Evolutionary conservation across 2,329 filamentous ascomycete genomes (phyloP).

Genomic region (Cercospora citrullina): DNA sequence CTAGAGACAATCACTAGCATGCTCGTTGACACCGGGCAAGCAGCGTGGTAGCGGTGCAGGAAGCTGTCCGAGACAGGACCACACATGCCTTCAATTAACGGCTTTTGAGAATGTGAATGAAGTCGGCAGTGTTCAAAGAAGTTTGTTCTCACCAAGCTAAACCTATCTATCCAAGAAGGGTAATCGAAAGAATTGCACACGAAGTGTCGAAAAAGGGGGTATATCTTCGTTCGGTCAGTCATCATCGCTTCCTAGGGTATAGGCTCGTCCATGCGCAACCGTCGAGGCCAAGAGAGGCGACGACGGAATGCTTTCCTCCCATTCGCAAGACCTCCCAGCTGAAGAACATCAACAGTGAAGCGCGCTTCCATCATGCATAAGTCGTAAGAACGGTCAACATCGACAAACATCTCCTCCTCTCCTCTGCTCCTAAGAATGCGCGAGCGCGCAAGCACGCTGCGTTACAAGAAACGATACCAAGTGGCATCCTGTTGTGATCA

Average conservation of each 20-base stretch:
- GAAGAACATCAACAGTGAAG: conserved; percentile 18
- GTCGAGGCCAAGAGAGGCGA: not conserved
- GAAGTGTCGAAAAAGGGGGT: conserved; percentile 19
- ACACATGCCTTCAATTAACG: not conserved
- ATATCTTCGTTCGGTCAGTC: conserved; percentile 16
- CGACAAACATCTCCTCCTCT: conserved; percentile 2
- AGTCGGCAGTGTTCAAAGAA: not conserved
- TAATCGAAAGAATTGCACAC: conserved; percentile 20
- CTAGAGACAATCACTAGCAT: too few relatives aligned
- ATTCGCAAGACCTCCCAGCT: conserved; percentile 14
- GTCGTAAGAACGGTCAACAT: conserved; percentile 18
- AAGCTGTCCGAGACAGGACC: not conserved
- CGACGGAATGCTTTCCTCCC: conserved; percentile 7
- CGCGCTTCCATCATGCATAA: conserved; percentile 20
- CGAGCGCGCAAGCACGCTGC: conserved; percentile 9
- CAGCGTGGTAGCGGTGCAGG: too few relatives aligned
- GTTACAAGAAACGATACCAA: conserved; percentile 16
- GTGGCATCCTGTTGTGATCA: conserved; percentile 1
- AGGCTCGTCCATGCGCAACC: conserved; percentile 11
- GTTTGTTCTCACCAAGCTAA: not conserved
- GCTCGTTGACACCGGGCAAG: too few relatives aligned
- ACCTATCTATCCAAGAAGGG: conserved; percentile 17
- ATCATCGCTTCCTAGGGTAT: conserved; percentile 19
- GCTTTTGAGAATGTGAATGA: not conserved
- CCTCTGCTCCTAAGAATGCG: not conserved